A percentile compares a stretch with the other conserved stretches of the same genome.
These are phyloP conservation scores for Discostella stelligera DNA, from an alignment of 352 stramenopile species.

Conservation along the genomic window DNA sequence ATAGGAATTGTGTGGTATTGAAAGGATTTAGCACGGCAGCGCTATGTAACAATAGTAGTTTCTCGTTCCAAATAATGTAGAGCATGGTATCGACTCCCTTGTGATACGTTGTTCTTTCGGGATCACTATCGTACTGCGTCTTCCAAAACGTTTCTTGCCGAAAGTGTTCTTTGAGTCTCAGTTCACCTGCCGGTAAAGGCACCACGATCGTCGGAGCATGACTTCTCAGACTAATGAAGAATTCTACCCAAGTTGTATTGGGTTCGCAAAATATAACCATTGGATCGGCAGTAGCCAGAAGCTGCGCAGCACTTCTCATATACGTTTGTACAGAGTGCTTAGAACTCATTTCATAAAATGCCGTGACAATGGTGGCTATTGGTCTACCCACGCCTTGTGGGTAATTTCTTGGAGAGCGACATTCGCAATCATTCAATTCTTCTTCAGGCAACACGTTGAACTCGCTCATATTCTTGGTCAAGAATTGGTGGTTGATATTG, in stretches of 20 bases:
- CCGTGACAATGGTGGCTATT: conserved; percentile 45
- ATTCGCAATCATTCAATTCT: conserved; percentile 49
- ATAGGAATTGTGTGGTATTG: conserved; percentile 53
- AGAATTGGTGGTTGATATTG: conserved; percentile 30
- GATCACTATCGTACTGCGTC: conserved; percentile 53
- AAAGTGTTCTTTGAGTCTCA: conserved; percentile 42
- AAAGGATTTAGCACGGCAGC: conserved; percentile 55
- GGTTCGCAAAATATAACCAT: conserved; percentile 64
- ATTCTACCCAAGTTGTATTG: conserved; percentile 42
- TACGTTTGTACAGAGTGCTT: conserved; percentile 54
- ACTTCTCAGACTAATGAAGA: conserved; percentile 42
- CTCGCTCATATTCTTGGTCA: conserved; percentile 45
- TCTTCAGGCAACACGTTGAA: conserved; percentile 39
- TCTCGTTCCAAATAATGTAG: conserved; percentile 60
- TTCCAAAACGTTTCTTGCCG: conserved; percentile 51
- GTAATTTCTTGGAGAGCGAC: conserved; percentile 52
- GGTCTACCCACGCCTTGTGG: conserved; percentile 24
- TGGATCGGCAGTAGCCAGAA: conserved; percentile 45
- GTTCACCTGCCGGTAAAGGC: conserved; percentile 31
- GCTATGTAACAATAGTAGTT: conserved; percentile 48
- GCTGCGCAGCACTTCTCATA: conserved; percentile 36
- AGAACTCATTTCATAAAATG: conserved; percentile 60
- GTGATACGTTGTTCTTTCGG: conserved; percentile 46
- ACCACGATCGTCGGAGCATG: conserved; percentile 55
- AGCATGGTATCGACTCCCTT: conserved; percentile 50